These are phyloP conservation scores for Aspergillus hiratsukae DNA, from an alignment of 2,329 filamentous ascomycete species.

Conservation along the genomic window DNA sequence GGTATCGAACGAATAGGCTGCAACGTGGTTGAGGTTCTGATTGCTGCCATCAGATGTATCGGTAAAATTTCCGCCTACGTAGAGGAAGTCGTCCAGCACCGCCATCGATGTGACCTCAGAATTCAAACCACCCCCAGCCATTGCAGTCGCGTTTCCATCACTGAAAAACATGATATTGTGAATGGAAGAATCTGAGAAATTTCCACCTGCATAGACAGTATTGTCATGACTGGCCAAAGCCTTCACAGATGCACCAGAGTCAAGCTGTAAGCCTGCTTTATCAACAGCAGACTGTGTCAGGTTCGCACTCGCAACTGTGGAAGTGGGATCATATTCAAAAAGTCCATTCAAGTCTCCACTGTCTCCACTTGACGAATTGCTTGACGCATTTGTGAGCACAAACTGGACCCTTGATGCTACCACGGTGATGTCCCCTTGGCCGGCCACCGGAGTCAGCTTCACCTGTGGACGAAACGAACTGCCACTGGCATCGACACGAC, in stretches of 20 bases:
- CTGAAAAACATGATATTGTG: slow-evolving; percentile 75
- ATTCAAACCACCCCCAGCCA: slow-evolving; percentile 72
- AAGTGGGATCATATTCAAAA: slow-evolving; percentile 76
- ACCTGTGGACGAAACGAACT: slow-evolving; percentile 73
- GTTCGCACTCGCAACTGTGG: slow-evolving; percentile 53
- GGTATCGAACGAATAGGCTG: slow-evolving; percentile 64
- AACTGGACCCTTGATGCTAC: slow-evolving; percentile 90
- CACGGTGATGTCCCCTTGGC: slow-evolving; percentile 62
- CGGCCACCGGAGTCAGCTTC: slow-evolving; percentile 65
- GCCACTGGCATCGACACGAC: slow-evolving; percentile 71
- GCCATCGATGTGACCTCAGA: slow-evolving; percentile 70
- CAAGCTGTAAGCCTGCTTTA: slow-evolving; percentile 66
- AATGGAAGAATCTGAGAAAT: slow-evolving; percentile 66
- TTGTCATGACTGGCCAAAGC: slow-evolving; percentile 63
- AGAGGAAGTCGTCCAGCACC: slow-evolving; percentile 62
- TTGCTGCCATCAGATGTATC: slow-evolving; percentile 61
- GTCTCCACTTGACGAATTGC: slow-evolving; percentile 62
- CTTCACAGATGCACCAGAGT: slow-evolving; percentile 62
- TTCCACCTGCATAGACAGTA: slow-evolving; percentile 73
- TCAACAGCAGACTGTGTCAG: slow-evolving; percentile 72
- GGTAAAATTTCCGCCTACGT: slow-evolving; percentile 80
- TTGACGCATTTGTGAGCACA: slow-evolving; percentile 52
- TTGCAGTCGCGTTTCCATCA: slow-evolving; percentile 56
- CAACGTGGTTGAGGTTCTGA: slow-evolving; percentile 68
- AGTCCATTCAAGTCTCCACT: slow-evolving; percentile 82